phyloP scores from a whole-genome alignment of 768 basidiomycete species.

The Suillus weaverae region DNA sequence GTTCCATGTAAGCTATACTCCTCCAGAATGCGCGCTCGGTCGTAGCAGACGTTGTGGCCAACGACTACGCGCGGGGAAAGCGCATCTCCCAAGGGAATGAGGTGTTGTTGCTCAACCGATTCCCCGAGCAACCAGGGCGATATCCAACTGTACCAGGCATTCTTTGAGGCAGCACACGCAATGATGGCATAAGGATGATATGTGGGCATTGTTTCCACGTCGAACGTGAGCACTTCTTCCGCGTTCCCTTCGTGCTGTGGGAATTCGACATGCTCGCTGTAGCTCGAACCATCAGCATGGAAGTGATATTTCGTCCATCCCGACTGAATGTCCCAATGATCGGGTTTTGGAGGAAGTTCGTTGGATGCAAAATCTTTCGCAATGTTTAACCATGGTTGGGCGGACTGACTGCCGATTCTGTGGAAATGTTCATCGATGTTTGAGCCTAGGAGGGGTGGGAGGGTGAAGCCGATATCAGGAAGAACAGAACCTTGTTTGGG shows the following conservation, averaged over 20 bases:
- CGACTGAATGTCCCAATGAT: constrained; percentile 51
- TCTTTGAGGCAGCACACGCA: constrained; percentile 81
- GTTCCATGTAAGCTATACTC: constrained; percentile 77
- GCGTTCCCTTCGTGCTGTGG: constrained; percentile 62
- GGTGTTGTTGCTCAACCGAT: constrained; percentile 55
- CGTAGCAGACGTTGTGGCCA: constrained; percentile 96
- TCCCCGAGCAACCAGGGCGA: constrained; percentile 86
- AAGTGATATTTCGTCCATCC: constrained; percentile 91
- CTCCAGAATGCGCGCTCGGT: constrained; percentile 77
- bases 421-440: constrained; percentile 90
- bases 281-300: constrained; percentile 72
- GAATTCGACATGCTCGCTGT: constrained; percentile 67
- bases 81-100: constrained; percentile 72
- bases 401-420: constrained; percentile 62
- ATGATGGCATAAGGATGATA: constrained; percentile 83
- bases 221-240: constrained; percentile 82
- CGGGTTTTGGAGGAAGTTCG: constrained; percentile 61
- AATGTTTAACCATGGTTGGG: constrained; percentile 78
- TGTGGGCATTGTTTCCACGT: constrained; percentile 90
- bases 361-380: constrained; percentile 56
- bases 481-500: constrained; percentile 77
- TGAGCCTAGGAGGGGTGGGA: constrained; percentile 80
- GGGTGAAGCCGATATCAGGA: constrained; percentile 75
- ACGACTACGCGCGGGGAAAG: constrained; percentile 64
- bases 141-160: constrained; percentile 95